A percentile compares a stretch with the other conserved stretches of the same genome.
Evolutionary conservation across 2,329 filamentous ascomycete species (phyloP).

Genomic region (Talaromyces verruculosus): DNA sequence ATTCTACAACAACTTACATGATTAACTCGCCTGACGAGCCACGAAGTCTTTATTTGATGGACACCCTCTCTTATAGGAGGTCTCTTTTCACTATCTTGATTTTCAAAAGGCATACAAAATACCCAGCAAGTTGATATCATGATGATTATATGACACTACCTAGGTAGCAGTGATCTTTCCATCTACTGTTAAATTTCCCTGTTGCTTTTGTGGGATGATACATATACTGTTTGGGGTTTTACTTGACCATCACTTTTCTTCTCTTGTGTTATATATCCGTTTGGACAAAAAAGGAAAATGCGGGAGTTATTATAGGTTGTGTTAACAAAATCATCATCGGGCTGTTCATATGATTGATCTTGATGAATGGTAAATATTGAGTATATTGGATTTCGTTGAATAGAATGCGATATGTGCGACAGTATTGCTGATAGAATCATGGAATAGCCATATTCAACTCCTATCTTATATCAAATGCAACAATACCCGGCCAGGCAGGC

Average conservation of each 20-base stretch:
- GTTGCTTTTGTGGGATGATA: not conserved
- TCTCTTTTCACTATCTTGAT: not conserved
- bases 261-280: slow-evolving; percentile 10
- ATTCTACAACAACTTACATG: not conserved
- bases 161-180: not conserved
- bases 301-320: slow-evolving; percentile 1
- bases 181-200: not conserved
- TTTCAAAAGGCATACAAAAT: slow-evolving; percentile 4
- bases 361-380: not conserved
- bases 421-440: not conserved
- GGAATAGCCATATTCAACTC: not conserved
- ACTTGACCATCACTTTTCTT: not conserved
- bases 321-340: not conserved
- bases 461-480: not conserved
- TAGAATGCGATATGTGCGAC: not conserved
- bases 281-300: slow-evolving; percentile 1
- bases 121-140: slow-evolving; percentile 12
- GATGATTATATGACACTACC: not conserved
- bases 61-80: not conserved
- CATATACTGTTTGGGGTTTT: not conserved
- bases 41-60: not conserved
- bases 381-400: not conserved
- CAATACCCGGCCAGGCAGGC: not conserved
- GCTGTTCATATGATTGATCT: not conserved
- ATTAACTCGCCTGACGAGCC: slow-evolving; percentile 6